Evolutionary conservation across 495 filamentous ascomycete species (phyloP).

Genomic region (Penicilliopsis zonata): DNA sequence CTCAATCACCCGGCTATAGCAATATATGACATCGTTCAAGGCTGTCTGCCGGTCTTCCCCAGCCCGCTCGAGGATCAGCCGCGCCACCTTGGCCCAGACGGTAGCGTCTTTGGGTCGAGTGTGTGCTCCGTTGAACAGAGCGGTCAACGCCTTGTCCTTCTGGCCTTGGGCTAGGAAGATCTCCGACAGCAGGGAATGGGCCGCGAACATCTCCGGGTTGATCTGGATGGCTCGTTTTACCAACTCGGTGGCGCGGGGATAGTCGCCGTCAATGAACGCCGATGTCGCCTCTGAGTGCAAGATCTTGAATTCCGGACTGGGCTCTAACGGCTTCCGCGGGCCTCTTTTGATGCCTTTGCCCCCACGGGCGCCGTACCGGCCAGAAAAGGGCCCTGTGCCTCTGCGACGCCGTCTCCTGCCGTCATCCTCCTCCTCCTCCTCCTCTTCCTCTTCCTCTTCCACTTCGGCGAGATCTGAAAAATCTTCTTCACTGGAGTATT

Average conservation of each 20-base stretch:
- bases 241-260: constrained; percentile 48
- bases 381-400: constrained; percentile 27
- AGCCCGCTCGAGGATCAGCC: constrained; percentile 50
- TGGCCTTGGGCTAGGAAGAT: constrained; percentile 59
- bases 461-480: constrained; percentile 6
- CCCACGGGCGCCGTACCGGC: constrained; percentile 33
- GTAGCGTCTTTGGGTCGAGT: constrained; percentile 53
- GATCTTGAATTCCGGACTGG: constrained; percentile 61
- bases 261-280: constrained; percentile 54
- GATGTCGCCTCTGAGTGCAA: constrained; percentile 57
- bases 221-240: constrained; percentile 60
- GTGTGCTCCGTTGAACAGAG: constrained; percentile 59
- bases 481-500: constrained; percentile 20
- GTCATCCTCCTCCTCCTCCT: constrained; percentile 17
- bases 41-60: constrained; percentile 38
- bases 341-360: constrained; percentile 44
- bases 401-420: constrained; percentile 19
- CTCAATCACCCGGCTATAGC: constrained; percentile 56
- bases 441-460: constrained; percentile 4
- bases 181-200: constrained; percentile 64
- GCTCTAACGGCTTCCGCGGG: constrained; percentile 60
- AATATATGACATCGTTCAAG: constrained; percentile 48
- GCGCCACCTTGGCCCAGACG: constrained; percentile 58
- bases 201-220: constrained; percentile 73
- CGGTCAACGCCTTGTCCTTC: constrained; percentile 51